Evolutionary conservation across 202 grass and related monocot species (phyloP), one percentile per base, ranked within the genome.

Genomic region (Carex sylvatica): DNA sequence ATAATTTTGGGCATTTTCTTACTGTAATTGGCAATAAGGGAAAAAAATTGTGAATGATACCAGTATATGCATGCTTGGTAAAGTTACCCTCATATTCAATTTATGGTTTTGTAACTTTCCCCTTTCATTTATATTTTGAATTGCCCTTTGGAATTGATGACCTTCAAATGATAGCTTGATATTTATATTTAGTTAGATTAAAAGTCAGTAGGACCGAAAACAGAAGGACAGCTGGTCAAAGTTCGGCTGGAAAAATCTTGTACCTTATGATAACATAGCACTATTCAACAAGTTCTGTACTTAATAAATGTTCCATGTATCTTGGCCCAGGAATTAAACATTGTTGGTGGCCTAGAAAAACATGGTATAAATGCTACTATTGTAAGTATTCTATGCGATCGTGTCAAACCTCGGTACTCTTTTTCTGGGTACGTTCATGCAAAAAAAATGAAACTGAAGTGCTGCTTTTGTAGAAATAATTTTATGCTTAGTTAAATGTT

Each of bases 1-100:
- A 80, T 16, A 65, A 4, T 65, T 61, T 22, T 65, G 62, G 55
- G 78, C 16, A 80, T 81, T 44, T 64, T 42, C 59, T 65, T 65
- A 65, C 47, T 30, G 71, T 31, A 74, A 54, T 30, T 75, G 23
- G 47, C 24, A 15, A 55, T 22, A 55, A 55, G 47, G 12, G 31
- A 54, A 52, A 75, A 18, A 31, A 31, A 67, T 36, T 35, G 14
- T 16, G 14, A 26, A 67, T 18, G 64, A 52, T 75, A n/a, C 13
- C 2, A 55, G 4, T 75, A 75, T 75, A 75, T 31, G 71, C 49
- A 55, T 75, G 47, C 47, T 54, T 75, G 20, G 24, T 26, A 15
- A 28, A 54, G 12, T 33, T 15, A 46, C 42, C 42, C 42, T 46
- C 7, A 46, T 9, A 46, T 46, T 46, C 8, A 31, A 74, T 70